Base-by-base conservation (phyloP, 805 yeast genomes). In the Cyberlindnera maritima region DNA sequence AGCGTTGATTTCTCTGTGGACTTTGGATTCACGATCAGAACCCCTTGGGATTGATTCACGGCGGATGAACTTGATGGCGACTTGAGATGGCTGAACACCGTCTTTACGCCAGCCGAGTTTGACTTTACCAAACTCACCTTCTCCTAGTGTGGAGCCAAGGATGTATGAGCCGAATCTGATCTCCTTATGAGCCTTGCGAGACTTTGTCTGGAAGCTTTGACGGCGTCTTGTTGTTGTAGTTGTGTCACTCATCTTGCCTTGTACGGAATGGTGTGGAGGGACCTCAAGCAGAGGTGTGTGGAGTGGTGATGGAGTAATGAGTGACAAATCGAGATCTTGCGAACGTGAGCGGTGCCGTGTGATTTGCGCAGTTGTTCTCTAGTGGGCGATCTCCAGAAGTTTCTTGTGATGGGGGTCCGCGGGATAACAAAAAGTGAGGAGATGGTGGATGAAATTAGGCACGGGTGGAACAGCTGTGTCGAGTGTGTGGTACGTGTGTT, bases 101-200 rank as follows among this genome's bases (percentile, higher is more conserved):
- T 83, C 91, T 63, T 87, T 88, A 50, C 96, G 76, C 97, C 97
- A 92, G 13, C 97, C 98, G 19, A 94, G 73, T 64, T 92, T 94
- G 48, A 94, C 99, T 66, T 94, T 92, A 49, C 99, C 99, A 66
- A 94, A 94, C 63, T 94, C 99, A 41, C 99, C 99, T 68, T 94
- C 97, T 29, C 99, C 99, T 13, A 94, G 70, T 0, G 99, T 92
- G 13, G 96, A 83, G 2, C 98, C 99, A 8, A 94, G 75, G 19
- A 88, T 79, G 61, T 91, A 94, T 13, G 88, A 82, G 21, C 99
- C 99, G 63, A 94, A 91, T 34, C 96, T 77, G 18, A 85, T 83
- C 61, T 85, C 90, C 53, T 85, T 72, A 52, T 78, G 80, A 3
- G 68, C 58, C 31, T 75, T 60, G 48, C 43, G 46, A 5, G 57